These are phyloP conservation scores for Xylariaceae sp. DNA, from an alignment of 2,329 filamentous ascomycete genomes.

Conservation along the genomic window DNA sequence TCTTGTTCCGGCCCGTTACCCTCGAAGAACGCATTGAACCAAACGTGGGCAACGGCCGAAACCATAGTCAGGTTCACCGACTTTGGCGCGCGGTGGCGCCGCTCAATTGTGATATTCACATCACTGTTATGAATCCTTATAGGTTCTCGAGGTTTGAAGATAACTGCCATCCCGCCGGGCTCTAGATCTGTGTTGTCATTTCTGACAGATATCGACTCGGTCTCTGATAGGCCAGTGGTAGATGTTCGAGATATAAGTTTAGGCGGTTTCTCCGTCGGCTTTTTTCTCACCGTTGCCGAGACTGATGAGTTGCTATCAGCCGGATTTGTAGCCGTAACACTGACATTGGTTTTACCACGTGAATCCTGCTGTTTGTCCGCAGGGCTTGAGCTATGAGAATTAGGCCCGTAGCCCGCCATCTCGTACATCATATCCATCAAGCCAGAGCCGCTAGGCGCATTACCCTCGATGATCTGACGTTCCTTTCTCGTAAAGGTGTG, in stretches of 20 bases:
- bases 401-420: conserved; percentile 42
- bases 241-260: conserved; percentile 23
- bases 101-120: conserved; percentile 84
- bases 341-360: conserved; percentile 11
- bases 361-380: conserved; percentile 31
- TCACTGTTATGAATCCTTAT: conserved; percentile 76
- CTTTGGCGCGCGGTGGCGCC: conserved; percentile 73
- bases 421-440: conserved; percentile 51
- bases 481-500: conserved; percentile 76
- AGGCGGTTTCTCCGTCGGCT: conserved; percentile 14
- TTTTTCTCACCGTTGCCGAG: conserved; percentile 12
- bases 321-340: conserved; percentile 8
- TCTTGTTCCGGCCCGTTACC: conserved; percentile 66
- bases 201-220: conserved; percentile 9
- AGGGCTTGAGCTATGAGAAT: conserved; percentile 17
- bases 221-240: conserved; percentile 9
- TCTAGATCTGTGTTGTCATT: conserved; percentile 40
- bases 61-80: conserved; percentile 83
- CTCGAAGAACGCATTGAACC: conserved; percentile 96
- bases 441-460: conserved; percentile 47
- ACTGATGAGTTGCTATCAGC: conserved; percentile 13
- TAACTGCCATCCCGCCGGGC: conserved; percentile 65
- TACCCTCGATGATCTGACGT: conserved; percentile 61
- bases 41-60: conserved; percentile 87
- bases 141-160: conserved; percentile 67